These are phyloP conservation scores for Rehmannia glutinosa DNA, from an alignment of 257 asterid species.

Conservation along the genomic window DNA sequence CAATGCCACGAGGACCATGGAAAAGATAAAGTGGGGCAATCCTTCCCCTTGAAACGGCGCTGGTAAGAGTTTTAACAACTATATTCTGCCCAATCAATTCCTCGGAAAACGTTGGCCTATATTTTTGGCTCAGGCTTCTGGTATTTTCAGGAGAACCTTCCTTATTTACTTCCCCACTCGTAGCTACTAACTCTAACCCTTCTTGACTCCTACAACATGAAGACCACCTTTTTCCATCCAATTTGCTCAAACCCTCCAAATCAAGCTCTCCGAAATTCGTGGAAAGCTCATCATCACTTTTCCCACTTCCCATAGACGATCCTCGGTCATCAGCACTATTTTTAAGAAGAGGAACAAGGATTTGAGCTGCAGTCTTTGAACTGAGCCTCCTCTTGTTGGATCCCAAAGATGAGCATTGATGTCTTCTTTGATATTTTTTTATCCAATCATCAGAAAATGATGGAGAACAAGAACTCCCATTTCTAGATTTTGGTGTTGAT, in stretches of 20 bases:
- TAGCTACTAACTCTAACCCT: constrained; percentile 40
- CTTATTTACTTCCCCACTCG: constrained; percentile 36
- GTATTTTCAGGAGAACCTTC: constrained; percentile 50
- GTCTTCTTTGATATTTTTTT: constrained; percentile 43
- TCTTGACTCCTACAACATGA: constrained; percentile 68
- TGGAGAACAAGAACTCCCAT: constrained; percentile 61
- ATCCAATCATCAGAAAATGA: constrained; percentile 62
- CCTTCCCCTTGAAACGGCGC: constrained; percentile 47
- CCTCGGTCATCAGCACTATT: constrained; percentile 34
- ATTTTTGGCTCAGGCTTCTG: constrained; percentile 59
- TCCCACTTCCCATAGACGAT: constrained; percentile 50
- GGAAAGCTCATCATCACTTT: constrained; percentile 56
- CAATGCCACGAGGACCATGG: constrained; percentile 92
- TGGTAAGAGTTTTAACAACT: constrained; percentile 58
- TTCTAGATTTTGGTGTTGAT: constrained; percentile 69
- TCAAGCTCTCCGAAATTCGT: constrained; percentile 67
- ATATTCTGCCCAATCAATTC: constrained; percentile 70
- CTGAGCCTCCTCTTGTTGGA: constrained; percentile 44
- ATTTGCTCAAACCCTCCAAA: constrained; percentile 67
- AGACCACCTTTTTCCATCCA: constrained; percentile 78
- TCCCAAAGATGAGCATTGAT: constrained; percentile 35
- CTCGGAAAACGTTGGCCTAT: constrained; percentile 66
- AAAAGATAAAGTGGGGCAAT: constrained; percentile 71
- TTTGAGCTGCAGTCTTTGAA: constrained; percentile 39
- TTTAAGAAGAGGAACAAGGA: constrained; percentile 57